Evolutionary conservation across 441 rosid species (phyloP).

Genomic region (Populus trichocarpa): DNA sequence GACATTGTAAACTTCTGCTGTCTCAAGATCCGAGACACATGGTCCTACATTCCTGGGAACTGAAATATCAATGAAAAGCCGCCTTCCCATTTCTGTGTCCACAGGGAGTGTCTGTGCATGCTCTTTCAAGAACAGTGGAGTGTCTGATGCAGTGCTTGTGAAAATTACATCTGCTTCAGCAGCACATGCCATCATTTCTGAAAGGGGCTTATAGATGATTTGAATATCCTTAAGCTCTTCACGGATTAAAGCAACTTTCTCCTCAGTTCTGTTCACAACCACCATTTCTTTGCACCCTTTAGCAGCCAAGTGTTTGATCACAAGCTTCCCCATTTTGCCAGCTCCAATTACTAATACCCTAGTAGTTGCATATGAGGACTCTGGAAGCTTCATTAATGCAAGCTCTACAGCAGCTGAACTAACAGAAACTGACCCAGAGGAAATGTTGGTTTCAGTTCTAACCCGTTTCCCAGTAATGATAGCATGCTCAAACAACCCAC

Average conservation of each 20-base stretch:
- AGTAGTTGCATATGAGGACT: conserved; percentile 40
- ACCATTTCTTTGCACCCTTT: conserved; percentile 75
- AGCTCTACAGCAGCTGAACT: conserved; percentile 86
- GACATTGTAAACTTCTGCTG: conserved; percentile 63
- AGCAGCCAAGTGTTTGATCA: conserved; percentile 36
- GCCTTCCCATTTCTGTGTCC: conserved; percentile 38
- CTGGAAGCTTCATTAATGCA: conserved; percentile 66
- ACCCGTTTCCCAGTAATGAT: conserved; percentile 77
- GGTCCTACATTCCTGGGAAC: conserved; percentile 82
- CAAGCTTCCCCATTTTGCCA: conserved; percentile 90
- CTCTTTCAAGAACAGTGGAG: conserved; percentile 62
- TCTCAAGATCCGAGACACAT: conserved; percentile 47
- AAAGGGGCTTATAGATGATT: conserved; percentile 53
- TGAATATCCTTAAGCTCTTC: conserved; percentile 57
- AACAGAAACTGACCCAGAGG: conserved; percentile 82
- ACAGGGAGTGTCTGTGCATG: conserved; percentile 46
- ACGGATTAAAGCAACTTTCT: conserved; percentile 49
- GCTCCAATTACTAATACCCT: conserved; percentile 73
- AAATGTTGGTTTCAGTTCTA: conserved; percentile 72
- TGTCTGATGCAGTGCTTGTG: conserved; percentile 76
- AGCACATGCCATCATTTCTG: conserved; percentile 57
- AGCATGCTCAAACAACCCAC: conserved; percentile 77
- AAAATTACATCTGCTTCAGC: conserved; percentile 69
- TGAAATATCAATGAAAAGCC: conserved; percentile 73
- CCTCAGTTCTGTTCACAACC: conserved; percentile 62